phyloP scores from a whole-genome alignment of 176 grass and related monocot genomes.

The Bothriochloa decipiens region DNA sequence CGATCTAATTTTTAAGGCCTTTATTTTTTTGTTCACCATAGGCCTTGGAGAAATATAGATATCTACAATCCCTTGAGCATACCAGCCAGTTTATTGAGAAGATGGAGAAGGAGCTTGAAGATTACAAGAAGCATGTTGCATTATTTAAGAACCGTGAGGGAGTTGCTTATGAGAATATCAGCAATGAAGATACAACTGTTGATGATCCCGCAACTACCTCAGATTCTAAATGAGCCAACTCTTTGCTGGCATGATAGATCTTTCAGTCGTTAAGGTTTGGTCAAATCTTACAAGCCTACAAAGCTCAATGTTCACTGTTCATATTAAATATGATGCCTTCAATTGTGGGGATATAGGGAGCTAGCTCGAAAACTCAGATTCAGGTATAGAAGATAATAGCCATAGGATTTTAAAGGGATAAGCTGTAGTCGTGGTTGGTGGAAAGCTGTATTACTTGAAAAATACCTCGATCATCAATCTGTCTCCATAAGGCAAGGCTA shows the following conservation, averaged over 20 bases:
- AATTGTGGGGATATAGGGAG: background rate
- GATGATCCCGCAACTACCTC: conserved; percentile 33
- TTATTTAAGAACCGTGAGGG: conserved; percentile 58
- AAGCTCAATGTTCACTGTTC: conserved; percentile 16
- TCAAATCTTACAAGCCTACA: conserved; percentile 3
- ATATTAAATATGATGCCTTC: conserved; percentile 15
- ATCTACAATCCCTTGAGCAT: conserved; percentile 84
- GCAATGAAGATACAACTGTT: conserved; percentile 5
- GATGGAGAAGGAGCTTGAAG: conserved; percentile 69
- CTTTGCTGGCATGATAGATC: conserved; percentile 1
- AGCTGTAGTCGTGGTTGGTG: background rate
- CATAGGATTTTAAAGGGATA: background rate
- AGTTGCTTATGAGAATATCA: conserved; percentile 37
- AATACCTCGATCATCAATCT: background rate
- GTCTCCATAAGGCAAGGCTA: background rate
- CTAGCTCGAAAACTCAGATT: background rate
- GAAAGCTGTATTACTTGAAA: background rate
- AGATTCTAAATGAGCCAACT: conserved; percentile 36
- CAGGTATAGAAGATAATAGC: background rate
- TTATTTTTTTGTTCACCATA: conserved; percentile 4
- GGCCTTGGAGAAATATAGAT: conserved; percentile 86
- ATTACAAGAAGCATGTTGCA: conserved; percentile 71
- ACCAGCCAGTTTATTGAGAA: conserved; percentile 76
- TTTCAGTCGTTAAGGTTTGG: conserved; percentile 20
- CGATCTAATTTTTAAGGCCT: background rate